Base-by-base conservation (phyloP, 2,329 filamentous ascomycete species). In the Pezicula rhizophila region DNA sequence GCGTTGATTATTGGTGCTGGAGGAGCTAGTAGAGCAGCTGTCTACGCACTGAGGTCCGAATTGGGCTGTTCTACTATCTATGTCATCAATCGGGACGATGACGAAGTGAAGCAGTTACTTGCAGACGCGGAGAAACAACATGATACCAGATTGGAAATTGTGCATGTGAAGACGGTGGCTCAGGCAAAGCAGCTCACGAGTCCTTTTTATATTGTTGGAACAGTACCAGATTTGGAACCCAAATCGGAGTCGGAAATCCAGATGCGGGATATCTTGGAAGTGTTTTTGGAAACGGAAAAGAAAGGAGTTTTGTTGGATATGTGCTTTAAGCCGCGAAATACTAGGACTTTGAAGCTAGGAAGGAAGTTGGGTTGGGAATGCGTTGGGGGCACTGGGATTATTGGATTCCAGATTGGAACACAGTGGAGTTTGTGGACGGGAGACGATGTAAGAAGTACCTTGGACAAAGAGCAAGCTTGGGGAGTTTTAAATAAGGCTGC, bases 1-100 rank as follows among this genome's bases (percentile, higher is more conserved):
- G 91, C 49, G 80, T 90, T 26, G 89, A 81, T 91, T 25, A 73
- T 90, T 38, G 87, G 87, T 31, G 85, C 85, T 8, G 87, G 87
- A 34, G 87, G 87, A 25, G 86, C 87, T 1, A 85, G 85, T 8
- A 74, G 87, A 42, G 83, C 79, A 20, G 85, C 87, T 6, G 78
- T 90, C 34, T 91, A 90, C 61, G 83, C 86, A 1, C 70, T 89
- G 54, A 73, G 80, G 58, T 80, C 79, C 57, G 86, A 79, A 74
- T 77, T 91, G 67, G 74, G 77, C 49, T 82, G 79, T 37, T 79
- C 74, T 20, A 74, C 73, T 39, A 84, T 91, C 55, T 92, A 91
- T 66, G 74, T 91, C 41, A 83, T 89, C 46, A 90, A 90, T 68
- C 79, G 87, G 40, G 84, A 90, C 61, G 67, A 68, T 11, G 63